Evolutionary conservation across 164 flowering plant genomes (phyloP).

Genomic region (Umbilicus rupestris): DNA sequence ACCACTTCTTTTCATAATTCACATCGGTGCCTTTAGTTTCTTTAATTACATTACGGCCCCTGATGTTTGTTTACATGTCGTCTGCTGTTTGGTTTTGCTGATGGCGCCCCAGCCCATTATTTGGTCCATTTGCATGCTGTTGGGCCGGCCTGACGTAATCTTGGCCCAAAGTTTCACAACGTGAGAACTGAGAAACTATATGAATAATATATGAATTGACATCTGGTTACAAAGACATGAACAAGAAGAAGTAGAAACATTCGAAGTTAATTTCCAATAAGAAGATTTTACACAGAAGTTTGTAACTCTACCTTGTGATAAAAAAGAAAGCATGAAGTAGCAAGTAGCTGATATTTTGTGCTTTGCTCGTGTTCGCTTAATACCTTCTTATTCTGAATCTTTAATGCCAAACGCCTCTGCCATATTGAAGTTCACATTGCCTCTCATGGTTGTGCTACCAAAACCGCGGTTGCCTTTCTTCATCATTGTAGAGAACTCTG

Average conservation of each 20-base stretch:
- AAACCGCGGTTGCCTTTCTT: conserved; percentile 54
- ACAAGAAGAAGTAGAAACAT: neutral
- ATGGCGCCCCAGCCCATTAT: too few relatives aligned
- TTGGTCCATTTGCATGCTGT: too few relatives aligned
- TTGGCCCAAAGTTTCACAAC: too few relatives aligned
- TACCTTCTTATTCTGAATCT: conserved; percentile 5
- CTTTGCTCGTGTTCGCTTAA: neutral
- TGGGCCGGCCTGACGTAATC: too few relatives aligned
- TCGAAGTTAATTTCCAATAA: neutral
- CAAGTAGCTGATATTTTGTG: neutral
- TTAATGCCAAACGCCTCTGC: conserved; percentile 51
- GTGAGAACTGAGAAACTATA: neutral
- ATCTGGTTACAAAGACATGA: neutral
- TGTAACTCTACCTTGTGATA: neutral
- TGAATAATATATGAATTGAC: neutral
- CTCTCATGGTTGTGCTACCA: conserved; percentile 75
- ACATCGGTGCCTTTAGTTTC: too few relatives aligned
- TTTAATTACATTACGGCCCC: too few relatives aligned
- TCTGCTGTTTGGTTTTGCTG: too few relatives aligned
- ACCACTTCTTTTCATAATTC: neutral
- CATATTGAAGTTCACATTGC: conserved; percentile 49
- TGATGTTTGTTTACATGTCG: too few relatives aligned
- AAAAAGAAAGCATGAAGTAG: neutral
- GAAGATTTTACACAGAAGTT: conserved; percentile 1
- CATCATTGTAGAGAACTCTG: conserved; percentile 87